Percentiles rank a stretch among this genome's conserved stretches.
These are phyloP conservation scores for Cordyceps fumosorosea DNA, from an alignment of 2,329 filamentous ascomycete species.

Conservation along the genomic window DNA sequence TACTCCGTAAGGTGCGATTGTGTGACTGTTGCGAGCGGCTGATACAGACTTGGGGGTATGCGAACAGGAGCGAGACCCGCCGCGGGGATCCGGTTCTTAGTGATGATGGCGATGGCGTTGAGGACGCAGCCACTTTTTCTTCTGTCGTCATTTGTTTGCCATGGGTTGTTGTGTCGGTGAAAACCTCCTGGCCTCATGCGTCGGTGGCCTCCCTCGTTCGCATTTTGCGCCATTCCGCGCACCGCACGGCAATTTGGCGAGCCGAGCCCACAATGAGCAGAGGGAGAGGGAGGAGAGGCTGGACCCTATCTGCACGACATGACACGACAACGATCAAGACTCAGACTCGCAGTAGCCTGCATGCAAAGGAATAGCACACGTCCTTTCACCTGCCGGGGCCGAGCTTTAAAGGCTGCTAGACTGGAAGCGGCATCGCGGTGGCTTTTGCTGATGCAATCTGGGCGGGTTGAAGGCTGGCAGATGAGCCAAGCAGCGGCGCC, in stretches of 20 bases:
- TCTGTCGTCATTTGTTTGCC: neutral
- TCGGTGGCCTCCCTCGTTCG: neutral
- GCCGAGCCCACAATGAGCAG: neutral
- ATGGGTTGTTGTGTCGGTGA: neutral
- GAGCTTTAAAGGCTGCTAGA: neutral
- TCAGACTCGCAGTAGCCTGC: neutral
- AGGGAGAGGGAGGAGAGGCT: neutral
- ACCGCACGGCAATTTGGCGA: neutral
- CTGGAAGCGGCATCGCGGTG: slow-evolving; percentile 5
- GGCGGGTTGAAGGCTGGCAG: neutral
- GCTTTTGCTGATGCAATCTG: neutral
- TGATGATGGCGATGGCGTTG: neutral
- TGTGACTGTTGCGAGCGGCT: neutral
- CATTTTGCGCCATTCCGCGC: neutral
- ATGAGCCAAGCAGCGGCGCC: neutral
- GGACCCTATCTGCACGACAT: neutral
- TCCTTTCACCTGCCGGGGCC: neutral
- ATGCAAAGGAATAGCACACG: neutral
- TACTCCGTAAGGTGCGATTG: neutral
- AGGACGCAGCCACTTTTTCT: neutral
- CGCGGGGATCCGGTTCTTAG: neutral
- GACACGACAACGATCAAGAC: neutral
- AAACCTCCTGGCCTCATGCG: neutral
- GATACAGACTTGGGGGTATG: neutral
- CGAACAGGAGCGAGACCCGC: neutral